phyloP scores from a whole-genome alignment of 768 basidiomycete species.

The Suillus bovinus region DNA sequence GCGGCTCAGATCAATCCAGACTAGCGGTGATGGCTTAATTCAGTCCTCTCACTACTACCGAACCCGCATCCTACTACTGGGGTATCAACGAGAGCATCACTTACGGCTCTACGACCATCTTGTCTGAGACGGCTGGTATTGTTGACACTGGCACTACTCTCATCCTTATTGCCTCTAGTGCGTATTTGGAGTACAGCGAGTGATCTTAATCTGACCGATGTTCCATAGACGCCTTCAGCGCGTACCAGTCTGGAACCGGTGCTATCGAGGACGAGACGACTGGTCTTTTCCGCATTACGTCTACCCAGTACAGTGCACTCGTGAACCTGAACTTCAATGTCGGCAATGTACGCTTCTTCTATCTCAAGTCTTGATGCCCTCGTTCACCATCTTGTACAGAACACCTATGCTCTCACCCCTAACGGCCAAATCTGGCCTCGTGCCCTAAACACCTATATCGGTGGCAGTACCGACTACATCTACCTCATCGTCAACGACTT shows the following conservation, averaged over 20 bases:
- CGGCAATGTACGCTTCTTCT: not conserved
- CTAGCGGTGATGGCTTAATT: not conserved
- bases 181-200: constrained; percentile 16
- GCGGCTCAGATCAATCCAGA: not conserved
- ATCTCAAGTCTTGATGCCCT: not conserved
- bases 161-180: constrained; percentile 45
- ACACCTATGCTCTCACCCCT: not conserved
- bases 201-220: constrained; percentile 3
- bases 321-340: constrained; percentile 13
- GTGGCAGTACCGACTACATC: not conserved
- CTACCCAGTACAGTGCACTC: constrained; percentile 10
- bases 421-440: not conserved
- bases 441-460: not conserved
- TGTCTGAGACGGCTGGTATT: constrained; percentile 41
- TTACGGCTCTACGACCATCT: constrained; percentile 50
- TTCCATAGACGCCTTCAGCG: constrained; percentile 38
- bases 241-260: constrained; percentile 47
- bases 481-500: not conserved
- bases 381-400: not conserved
- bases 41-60: constrained; percentile 35
- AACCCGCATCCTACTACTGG: constrained; percentile 53
- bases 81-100: constrained; percentile 57
- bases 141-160: constrained; percentile 38
- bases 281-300: constrained; percentile 18
- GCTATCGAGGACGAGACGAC: constrained; percentile 27